Evolutionary conservation across 768 basidiomycete genomes (phyloP).

Genomic region (Auriculariales sp.): DNA sequence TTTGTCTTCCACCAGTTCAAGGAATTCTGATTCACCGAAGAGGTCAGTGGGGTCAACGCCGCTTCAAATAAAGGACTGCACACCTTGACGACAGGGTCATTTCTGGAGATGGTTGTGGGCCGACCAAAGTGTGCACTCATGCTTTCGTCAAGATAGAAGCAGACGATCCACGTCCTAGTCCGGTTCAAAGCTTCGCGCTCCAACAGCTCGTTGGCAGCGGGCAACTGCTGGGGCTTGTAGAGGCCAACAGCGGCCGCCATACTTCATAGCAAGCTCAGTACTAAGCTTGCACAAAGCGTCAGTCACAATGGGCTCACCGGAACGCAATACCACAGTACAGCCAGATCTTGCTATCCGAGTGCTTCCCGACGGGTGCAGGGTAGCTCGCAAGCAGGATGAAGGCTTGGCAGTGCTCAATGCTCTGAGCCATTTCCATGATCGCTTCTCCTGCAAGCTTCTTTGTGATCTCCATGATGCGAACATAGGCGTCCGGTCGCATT

Average conservation of each 20-base stretch:
- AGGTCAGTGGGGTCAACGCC: no score
- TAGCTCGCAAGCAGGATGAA: conserved; percentile 58
- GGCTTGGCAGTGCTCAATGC: conserved; percentile 72
- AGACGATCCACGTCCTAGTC: conserved; percentile 61
- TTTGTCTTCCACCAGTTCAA: conserved; percentile 9
- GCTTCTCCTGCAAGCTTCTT: conserved; percentile 46
- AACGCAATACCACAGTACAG: conserved; percentile 59
- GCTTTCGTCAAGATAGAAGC: conserved; percentile 61
- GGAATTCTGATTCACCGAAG: no score
- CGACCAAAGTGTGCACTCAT: conserved; percentile 67
- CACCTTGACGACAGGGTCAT: conserved; percentile 39
- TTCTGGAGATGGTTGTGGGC: conserved; percentile 46
- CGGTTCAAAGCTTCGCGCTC: conserved; percentile 57
- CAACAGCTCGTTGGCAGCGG: conserved; percentile 29
- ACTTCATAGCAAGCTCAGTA: conserved; percentile 20
- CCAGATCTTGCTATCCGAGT: conserved; percentile 62
- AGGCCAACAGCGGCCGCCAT: conserved; percentile 60
- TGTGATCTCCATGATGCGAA: conserved; percentile 45
- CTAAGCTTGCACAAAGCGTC: no score
- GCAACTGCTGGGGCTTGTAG: conserved; percentile 24
- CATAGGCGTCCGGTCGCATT: conserved; percentile 38
- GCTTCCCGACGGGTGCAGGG: conserved; percentile 44
- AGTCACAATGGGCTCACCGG: no score
- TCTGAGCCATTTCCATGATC: conserved; percentile 43
- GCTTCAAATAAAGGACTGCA: no score